Evolutionary conservation across 495 filamentous ascomycete species (phyloP).

Genomic region (Penicillium crystallinum): DNA sequence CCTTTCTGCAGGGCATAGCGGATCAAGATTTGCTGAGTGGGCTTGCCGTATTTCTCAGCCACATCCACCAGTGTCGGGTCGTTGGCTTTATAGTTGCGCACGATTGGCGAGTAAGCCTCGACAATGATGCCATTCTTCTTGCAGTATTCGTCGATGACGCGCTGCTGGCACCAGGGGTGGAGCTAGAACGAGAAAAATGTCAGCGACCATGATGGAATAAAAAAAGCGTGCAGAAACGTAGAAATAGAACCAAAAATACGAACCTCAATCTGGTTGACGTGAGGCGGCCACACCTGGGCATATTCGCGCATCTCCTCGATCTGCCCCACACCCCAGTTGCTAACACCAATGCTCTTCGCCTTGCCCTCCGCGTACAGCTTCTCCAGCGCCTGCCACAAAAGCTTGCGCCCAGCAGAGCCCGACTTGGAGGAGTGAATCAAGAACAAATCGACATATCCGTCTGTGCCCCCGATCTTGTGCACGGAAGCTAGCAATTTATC

Average conservation of each 20-base stretch:
- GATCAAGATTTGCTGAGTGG: constrained; percentile 50
- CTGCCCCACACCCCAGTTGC: constrained; percentile 60
- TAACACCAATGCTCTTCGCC: constrained; percentile 61
- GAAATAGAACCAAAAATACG: constrained; percentile 3
- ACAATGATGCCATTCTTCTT: constrained; percentile 54
- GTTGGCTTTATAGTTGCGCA: constrained; percentile 55
- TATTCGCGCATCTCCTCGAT: constrained; percentile 59
- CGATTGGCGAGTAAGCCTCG: constrained; percentile 63
- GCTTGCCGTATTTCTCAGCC: constrained; percentile 48
- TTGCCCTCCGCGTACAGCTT: constrained; percentile 52
- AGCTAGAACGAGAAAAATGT: constrained; percentile 35
- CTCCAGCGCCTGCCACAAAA: constrained; percentile 64
- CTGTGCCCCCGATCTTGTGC: constrained; percentile 52
- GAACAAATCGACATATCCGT: constrained; percentile 66
- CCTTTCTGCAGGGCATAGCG: constrained; percentile 60
- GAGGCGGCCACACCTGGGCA: constrained; percentile 59
- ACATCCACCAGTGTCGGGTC: constrained; percentile 49
- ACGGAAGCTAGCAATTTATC: constrained; percentile 55
- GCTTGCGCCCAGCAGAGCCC: constrained; percentile 48
- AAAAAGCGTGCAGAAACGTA: background rate
- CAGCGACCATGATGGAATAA: background rate
- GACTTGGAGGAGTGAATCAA: constrained; percentile 60
- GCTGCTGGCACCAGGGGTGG: constrained; percentile 64
- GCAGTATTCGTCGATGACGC: constrained; percentile 56
- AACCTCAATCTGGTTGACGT: constrained; percentile 68